Conservation (phyloP, 148 eudicot species). For the Rhododendron vialii region DNA sequence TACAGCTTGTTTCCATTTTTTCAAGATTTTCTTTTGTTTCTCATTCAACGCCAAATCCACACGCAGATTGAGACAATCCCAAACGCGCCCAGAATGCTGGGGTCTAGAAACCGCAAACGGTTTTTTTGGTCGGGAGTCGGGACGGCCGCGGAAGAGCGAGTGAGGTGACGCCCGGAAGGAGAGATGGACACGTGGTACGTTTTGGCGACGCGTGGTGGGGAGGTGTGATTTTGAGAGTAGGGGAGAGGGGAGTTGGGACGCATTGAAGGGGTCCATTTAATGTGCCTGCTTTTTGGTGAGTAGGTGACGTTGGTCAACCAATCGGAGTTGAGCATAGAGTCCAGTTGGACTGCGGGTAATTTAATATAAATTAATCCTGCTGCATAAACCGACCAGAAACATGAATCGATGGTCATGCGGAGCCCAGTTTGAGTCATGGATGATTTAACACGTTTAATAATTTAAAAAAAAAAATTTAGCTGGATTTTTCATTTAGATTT, state of each 20-base stretch:
- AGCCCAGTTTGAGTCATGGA: no score
- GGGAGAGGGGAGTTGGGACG: background rate
- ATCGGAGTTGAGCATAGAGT: background rate
- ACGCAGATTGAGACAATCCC: background rate
- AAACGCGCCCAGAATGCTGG: background rate
- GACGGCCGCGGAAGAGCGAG: background rate
- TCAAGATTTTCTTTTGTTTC: background rate
- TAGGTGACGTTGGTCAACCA: constrained; percentile 13
- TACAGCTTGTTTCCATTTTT: background rate
- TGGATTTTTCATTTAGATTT: no score
- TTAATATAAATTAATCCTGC: no score
- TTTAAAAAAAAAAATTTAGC: no score
- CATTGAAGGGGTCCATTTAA: background rate
- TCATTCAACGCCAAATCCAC: background rate
- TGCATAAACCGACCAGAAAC: no score
- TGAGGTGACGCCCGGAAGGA: background rate
- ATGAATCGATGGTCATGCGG: no score
- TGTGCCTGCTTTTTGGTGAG: background rate
- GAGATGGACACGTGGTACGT: background rate
- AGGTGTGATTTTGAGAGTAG: background rate
- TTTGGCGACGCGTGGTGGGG: background rate
- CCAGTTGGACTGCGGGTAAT: background rate
- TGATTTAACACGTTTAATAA: no score
- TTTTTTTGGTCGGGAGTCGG: background rate
- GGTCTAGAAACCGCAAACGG: background rate